phyloP scores from a whole-genome alignment of 495 filamentous ascomycete genomes.

The Talaromyces wortmannii region DNA sequence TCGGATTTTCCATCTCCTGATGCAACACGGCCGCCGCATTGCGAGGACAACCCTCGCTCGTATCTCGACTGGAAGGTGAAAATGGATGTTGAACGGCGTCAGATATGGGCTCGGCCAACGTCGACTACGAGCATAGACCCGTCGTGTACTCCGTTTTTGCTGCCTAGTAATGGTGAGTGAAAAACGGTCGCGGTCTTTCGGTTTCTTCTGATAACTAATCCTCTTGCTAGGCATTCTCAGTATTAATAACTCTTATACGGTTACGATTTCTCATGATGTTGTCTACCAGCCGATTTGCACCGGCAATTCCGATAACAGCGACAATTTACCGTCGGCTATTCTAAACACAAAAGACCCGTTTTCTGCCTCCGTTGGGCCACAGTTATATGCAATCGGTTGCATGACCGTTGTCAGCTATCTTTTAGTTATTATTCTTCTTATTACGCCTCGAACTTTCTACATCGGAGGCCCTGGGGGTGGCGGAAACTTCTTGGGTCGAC shows the following conservation, averaged over 20 bases:
- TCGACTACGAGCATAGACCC: slow-evolving; percentile 32
- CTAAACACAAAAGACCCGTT: slow-evolving; percentile 75
- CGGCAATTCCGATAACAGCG: slow-evolving; percentile 16
- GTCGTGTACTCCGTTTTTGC: slow-evolving; percentile 55
- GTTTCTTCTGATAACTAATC: not conserved
- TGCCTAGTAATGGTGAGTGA: slow-evolving; percentile 46
- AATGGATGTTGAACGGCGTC: slow-evolving; percentile 20
- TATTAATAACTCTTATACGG: slow-evolving; percentile 45
- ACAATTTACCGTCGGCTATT: slow-evolving; percentile 23
- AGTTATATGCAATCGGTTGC: slow-evolving; percentile 85
- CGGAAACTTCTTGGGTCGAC: slow-evolving; percentile 70
- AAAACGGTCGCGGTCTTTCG: not conserved
- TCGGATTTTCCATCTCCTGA: slow-evolving; percentile 1
- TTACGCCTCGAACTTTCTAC: slow-evolving; percentile 84
- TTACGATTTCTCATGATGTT: slow-evolving; percentile 57
- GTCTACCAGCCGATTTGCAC: slow-evolving; percentile 60
- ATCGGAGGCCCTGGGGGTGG: slow-evolving; percentile 62
- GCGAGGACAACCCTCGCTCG: slow-evolving; percentile 3
- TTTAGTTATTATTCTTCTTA: slow-evolving; percentile 88
- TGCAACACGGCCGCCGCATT: not conserved
- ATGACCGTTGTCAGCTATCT: slow-evolving; percentile 90
- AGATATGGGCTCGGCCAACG: slow-evolving; percentile 47
- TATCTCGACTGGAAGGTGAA: not conserved
- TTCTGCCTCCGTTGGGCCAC: slow-evolving; percentile 84
- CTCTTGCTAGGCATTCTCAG: slow-evolving; percentile 44